Base-by-base conservation (phyloP, 305 asterid species). In the Solanum chacoense region DNA sequence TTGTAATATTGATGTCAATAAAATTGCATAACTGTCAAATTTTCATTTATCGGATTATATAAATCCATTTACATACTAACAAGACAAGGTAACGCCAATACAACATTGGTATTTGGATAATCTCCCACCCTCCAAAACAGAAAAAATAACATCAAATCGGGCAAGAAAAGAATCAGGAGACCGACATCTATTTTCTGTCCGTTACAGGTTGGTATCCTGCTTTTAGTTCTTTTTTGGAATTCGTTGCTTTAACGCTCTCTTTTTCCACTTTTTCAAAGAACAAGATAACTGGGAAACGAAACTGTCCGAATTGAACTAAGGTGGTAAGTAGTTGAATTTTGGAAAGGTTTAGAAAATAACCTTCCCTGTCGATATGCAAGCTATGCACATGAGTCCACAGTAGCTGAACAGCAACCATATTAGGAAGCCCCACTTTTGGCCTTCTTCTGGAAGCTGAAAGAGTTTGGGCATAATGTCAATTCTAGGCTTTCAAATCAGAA, bases 401-500 rank as follows among this genome's bases (percentile, higher is more conserved):
- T 94, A 97, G 94, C 99, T 96, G 93, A 97, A 96, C 85, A 96
- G 95, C 90, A 97, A 93, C 98, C 99, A 97, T 91, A 97, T 97
- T 67, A 94, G 98, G 92, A 95, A 97, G 83, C 99, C 99, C 99
- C 99, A 96, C 88, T 96, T 96, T 93, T 95, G 99, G 88, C 99
- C 99, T 35, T 97, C 98, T 94, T 95, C 95, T 22, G 98, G 98
- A 93, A 97, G 88, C 99, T 97, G 99, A 89, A 91, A 94, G 83
- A 63, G 83, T 79, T 88, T 88, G 63, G 18, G n/a, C 28, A 67
- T 88, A 59, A 91, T 69, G 71, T 79, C 32, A 73, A 75, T 73
- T 88, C 88, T 88, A 85, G 20, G 88, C 84, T 91, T 90, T 40
- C 87, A 42, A 86, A 26, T 74, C 38, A 88, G 35, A 42, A 89